A percentile compares a stretch with the other conserved stretches of the same genome.
Conservation (phyloP, 1,284 basidiomycete species). For the Cutaneotrichosporon sp. region DNA sequence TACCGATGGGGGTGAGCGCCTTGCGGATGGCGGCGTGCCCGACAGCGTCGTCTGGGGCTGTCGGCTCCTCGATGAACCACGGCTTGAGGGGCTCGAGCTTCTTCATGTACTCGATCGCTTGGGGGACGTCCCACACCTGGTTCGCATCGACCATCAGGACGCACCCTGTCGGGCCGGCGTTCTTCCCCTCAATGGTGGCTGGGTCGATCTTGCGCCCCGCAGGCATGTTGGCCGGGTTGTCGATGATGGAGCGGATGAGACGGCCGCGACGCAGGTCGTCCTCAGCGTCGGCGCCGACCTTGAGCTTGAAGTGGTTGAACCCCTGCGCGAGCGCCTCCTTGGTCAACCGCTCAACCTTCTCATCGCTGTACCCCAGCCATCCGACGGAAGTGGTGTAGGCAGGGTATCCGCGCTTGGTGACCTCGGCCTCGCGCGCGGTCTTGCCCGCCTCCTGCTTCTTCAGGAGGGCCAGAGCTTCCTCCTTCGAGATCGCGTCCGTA, state of each 20-base stretch:
- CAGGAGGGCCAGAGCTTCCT: constrained; percentile 80
- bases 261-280: constrained; percentile 80
- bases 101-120: constrained; percentile 87
- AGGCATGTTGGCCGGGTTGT: constrained; percentile 61
- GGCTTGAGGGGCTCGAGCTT: constrained; percentile 75
- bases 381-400: constrained; percentile 93
- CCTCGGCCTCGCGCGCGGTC: constrained; percentile 67
- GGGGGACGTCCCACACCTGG: constrained; percentile 88
- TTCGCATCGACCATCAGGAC: constrained; percentile 97
- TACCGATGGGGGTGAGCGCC: constrained; percentile 68
- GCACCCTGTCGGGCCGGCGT: constrained; percentile 86
- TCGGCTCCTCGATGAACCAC: constrained; percentile 98
- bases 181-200: constrained; percentile 70
- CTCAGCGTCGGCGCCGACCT: constrained; percentile 77
- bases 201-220: constrained; percentile 57
- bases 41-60: constrained; percentile 76
- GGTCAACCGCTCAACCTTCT: constrained; percentile 81
- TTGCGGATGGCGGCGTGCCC: constrained; percentile 56
- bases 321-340: constrained; percentile 76
- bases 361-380: constrained; percentile 87
- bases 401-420: constrained; percentile 68
- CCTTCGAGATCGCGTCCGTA: constrained; percentile 83
- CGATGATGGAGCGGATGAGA: constrained; percentile 88
- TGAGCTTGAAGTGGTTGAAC: constrained; percentile 97
- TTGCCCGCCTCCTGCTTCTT: constrained; percentile 71